Percentiles rank a stretch among this genome's conserved stretches.
Conservation (phyloP, 768 basidiomycete genomes). For the Hydnomerulius pinastri region DNA sequence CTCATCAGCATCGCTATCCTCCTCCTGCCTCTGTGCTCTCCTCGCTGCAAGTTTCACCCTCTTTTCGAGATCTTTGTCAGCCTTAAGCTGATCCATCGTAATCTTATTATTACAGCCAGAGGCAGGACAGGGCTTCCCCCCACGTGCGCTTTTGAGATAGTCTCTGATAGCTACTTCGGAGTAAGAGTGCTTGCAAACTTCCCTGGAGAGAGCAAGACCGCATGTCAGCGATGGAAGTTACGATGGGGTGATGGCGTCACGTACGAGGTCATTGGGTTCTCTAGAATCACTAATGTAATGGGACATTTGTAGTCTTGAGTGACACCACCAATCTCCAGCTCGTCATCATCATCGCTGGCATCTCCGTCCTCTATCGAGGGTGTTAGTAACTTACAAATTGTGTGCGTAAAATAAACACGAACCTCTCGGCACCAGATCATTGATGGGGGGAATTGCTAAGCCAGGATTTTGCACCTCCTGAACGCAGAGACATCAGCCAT, state of each 20-base stretch:
- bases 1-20: slow-evolving; percentile 46
- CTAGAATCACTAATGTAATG: slow-evolving; percentile 64
- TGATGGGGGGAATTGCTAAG: slow-evolving; percentile 73
- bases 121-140: slow-evolving; percentile 60
- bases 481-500: slow-evolving; percentile 9
- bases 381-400: background rate
- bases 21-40: slow-evolving; percentile 45
- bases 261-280: slow-evolving; percentile 82
- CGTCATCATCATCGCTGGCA: slow-evolving; percentile 83
- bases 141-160: slow-evolving; percentile 47
- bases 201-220: slow-evolving; percentile 37
- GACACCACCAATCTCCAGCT: slow-evolving; percentile 84
- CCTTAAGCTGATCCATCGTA: slow-evolving; percentile 48
- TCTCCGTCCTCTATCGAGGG: slow-evolving; percentile 67
- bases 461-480: slow-evolving; percentile 72
- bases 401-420: background rate
- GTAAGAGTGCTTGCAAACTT: slow-evolving; percentile 80
- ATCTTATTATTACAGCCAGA: slow-evolving; percentile 70
- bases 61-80: slow-evolving; percentile 61
- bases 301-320: slow-evolving; percentile 87
- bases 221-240: slow-evolving; percentile 4
- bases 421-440: slow-evolving; percentile 74
- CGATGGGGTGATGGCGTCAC: slow-evolving; percentile 25
- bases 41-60: slow-evolving; percentile 61
- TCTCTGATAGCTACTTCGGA: slow-evolving; percentile 69